A percentile compares a stretch with the other conserved stretches of the same genome.
Evolutionary conservation across 306 rosid species (phyloP).

Genomic region (Astragalus membranaceus): DNA sequence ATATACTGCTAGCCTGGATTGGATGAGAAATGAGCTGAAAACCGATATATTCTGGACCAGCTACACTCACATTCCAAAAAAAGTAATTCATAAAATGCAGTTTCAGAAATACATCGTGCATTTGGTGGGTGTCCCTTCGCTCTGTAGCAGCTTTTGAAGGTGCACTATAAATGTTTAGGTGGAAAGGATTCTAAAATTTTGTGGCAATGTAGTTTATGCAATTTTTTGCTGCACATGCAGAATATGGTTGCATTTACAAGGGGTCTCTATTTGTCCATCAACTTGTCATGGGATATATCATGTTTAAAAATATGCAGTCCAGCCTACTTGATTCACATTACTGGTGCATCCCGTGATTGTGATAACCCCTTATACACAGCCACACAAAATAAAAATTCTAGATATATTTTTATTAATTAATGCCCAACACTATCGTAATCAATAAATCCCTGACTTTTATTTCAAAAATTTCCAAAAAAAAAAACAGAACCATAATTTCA

Average conservation of each 20-base stretch:
- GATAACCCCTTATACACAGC: not conserved
- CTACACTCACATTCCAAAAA: not conserved
- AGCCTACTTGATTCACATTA: not conserved
- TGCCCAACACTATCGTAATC: not conserved
- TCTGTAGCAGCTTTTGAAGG: not conserved
- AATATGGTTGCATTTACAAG: not conserved
- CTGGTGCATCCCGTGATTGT: not conserved
- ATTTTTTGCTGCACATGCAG: not conserved
- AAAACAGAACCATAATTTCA: not conserved
- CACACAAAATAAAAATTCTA: not conserved
- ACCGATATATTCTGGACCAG: not conserved
- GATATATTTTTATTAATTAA: not conserved
- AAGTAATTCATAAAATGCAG: not conserved
- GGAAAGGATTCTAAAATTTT: not conserved
- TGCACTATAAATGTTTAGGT: not conserved
- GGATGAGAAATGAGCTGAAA: not conserved
- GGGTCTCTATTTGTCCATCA: not conserved
- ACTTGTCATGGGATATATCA: not conserved
- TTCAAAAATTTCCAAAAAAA: not conserved
- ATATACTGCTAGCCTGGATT: not conserved
- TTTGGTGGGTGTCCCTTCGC: not conserved
- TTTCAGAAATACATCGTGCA: not conserved
- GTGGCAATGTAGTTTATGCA: not conserved
- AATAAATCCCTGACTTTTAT: not conserved
- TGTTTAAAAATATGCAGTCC: not conserved